These are phyloP conservation scores for Haplosporangium sp. DNA, from an alignment of 371 early-diverging fungal species.

Conservation along the genomic window DNA sequence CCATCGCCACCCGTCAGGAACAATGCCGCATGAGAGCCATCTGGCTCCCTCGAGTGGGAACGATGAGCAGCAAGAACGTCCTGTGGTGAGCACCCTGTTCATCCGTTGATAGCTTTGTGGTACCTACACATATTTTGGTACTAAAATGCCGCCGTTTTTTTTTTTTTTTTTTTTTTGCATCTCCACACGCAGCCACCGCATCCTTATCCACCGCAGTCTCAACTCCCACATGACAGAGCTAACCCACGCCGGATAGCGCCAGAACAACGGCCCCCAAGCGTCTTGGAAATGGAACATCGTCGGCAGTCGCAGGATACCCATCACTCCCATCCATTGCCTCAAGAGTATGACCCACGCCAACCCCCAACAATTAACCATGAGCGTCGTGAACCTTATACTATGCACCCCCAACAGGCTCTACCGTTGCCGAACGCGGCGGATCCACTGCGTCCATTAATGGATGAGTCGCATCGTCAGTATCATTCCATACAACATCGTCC, in stretches of 20 bases:
- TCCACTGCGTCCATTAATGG: slow-evolving; percentile 3
- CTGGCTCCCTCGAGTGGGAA: neutral
- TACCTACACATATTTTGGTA: neutral
- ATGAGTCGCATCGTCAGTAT: slow-evolving; percentile 10
- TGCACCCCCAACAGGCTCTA: slow-evolving; percentile 6
- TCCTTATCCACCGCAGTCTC: slow-evolving; percentile 8
- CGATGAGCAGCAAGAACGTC: slow-evolving; percentile 16
- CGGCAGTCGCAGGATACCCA: neutral
- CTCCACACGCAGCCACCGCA: neutral
- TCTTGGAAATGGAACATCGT: slow-evolving; percentile 6
- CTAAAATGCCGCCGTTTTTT: too few relatives aligned
- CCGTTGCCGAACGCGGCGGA: neutral
- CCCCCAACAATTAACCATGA: slow-evolving; percentile 21
- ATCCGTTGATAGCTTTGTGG: neutral
- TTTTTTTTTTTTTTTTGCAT: too few relatives aligned
- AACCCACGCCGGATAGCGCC: slow-evolving; percentile 12
- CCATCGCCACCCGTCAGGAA: slow-evolving; percentile 27
- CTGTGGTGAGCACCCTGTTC: neutral
- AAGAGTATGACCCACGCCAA: slow-evolving; percentile 16
- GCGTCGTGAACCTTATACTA: slow-evolving; percentile 15
- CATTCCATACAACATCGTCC: slow-evolving; percentile 4
- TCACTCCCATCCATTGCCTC: slow-evolving; percentile 2
- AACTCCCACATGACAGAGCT: slow-evolving; percentile 9
- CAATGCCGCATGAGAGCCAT: slow-evolving; percentile 9
- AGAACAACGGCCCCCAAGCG: slow-evolving; percentile 8